phyloP scores from a whole-genome alignment of 1,284 basidiomycete species.

The Austroboletus novae-zelandiae region DNA sequence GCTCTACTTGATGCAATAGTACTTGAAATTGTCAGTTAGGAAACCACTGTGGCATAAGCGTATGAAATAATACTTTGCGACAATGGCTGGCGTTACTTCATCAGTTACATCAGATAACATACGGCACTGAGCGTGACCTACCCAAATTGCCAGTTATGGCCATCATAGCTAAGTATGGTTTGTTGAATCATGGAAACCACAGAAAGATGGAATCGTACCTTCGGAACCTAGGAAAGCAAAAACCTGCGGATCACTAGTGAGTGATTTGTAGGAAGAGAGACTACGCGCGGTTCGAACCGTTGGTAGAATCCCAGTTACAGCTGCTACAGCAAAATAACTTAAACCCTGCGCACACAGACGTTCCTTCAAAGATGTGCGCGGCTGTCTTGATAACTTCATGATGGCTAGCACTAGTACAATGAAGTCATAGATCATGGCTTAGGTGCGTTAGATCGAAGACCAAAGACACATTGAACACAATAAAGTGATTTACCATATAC shows the following conservation, averaged over 20 bases:
- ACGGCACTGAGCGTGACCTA: conserved; percentile 1
- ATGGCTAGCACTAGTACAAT: conserved; percentile 17
- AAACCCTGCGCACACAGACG: conserved; percentile 19
- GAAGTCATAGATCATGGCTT: conserved; percentile 22
- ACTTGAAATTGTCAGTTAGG: conserved; percentile 4
- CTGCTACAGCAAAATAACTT: conserved; percentile 18
- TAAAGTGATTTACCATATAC: conserved; percentile 14
- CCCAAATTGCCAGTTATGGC: conserved; percentile 10
- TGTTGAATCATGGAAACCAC: neutral
- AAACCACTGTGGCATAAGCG: too few relatives aligned
- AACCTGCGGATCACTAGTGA: conserved; percentile 3
- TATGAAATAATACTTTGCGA: conserved; percentile 10
- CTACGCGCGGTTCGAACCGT: conserved; percentile 5
- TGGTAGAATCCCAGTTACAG: conserved; percentile 9
- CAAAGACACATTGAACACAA: neutral
- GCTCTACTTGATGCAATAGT: conserved; percentile 14
- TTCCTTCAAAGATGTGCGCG: conserved; percentile 13
- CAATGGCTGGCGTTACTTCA: conserved; percentile 6
- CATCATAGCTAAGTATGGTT: conserved; percentile 5
- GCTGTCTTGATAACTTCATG: conserved; percentile 11
- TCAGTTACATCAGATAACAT: neutral
- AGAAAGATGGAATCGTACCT: conserved; percentile 1
- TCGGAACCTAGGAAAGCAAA: conserved; percentile 7
- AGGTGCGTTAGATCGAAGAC: neutral
- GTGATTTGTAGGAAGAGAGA: neutral